A percentile compares a stretch with the other conserved stretches of the same genome.
These are phyloP conservation scores for Selaginella moellendorffii DNA, from an alignment of 75 land plant species.

Conservation along the genomic window DNA sequence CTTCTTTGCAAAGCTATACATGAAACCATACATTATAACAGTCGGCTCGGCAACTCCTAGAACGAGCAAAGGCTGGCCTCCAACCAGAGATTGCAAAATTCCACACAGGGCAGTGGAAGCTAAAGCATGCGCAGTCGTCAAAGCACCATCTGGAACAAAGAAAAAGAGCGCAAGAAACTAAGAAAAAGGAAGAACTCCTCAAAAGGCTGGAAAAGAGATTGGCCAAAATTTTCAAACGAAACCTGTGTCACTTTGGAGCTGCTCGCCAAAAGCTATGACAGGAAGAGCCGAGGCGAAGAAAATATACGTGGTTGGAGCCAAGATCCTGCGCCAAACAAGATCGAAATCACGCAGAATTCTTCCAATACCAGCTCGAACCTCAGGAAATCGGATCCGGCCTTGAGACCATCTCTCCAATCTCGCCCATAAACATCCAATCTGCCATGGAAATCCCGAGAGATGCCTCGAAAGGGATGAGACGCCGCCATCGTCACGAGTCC, in stretches of 20 bases:
- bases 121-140: background rate
- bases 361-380: background rate
- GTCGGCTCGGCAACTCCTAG: slow-evolving; percentile 8
- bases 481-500: no score
- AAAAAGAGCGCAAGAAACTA: no score
- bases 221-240: background rate
- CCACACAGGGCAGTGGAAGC: slow-evolving; percentile 4
- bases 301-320: background rate
- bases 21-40: slow-evolving; percentile 5
- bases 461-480: background rate
- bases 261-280: slow-evolving; percentile 6
- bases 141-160: background rate
- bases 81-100: background rate
- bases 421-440: background rate
- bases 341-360: background rate
- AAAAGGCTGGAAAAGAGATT: background rate
- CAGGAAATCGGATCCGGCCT: background rate
- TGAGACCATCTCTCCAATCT: background rate
- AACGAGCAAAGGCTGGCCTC: slow-evolving; percentile 7
- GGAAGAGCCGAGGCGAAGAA: slow-evolving; percentile 9
- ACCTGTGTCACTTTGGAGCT: slow-evolving; percentile 3
- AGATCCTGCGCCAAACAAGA: background rate
- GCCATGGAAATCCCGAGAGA: background rate
- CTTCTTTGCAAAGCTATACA: background rate
- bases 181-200: background rate